Base-by-base conservation (phyloP, 352 stramenopile species). In the Globisporangium emineosum region DNA sequence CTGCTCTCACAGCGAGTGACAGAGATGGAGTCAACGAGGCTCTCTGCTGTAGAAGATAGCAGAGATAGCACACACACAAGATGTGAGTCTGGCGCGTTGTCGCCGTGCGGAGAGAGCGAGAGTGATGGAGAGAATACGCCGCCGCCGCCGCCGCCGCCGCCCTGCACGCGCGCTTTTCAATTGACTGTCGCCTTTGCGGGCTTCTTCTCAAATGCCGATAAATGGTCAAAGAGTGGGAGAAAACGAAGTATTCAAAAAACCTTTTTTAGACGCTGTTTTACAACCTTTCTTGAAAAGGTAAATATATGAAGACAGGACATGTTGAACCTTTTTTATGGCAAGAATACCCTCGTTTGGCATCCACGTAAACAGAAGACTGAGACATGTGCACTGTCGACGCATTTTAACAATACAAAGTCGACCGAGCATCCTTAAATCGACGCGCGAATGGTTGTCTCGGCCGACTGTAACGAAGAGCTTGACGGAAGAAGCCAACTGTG, bases 191-290 rank as follows among this genome's bases (percentile, higher is more conserved):
- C 30, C 8, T 57, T 43, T 43, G 52, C 52, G 30, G 29, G 29
- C 52, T 58, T 58, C 15, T 45, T 58, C 30, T 33, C 29, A 30
- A 58, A 23, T 58, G 52, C 27, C 30, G 52, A 58, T 42, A 45
- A 58, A n/a, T 43, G 52, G 52, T 21, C 30, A 35, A 42, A 58
- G 19, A 58, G 52, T 58, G 52, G 52, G 52, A 58, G 52, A 58
- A 45, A 58, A 43, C 10, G 32, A n/a, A 19, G 3, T 17, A 3
- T 5, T 29, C 8, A 0, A 13, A 42, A n/a, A 19, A 19, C 51
- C 25, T 19, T 57, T 57, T 57, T 27, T 57, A 57, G 19, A 19
- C 1, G 51, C 15, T 42, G 29, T 42, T 47, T 57, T 57, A 43
- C 7, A 10, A 5, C 1, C 2, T 0, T 42, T 1, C 27, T 8